A percentile compares a stretch with the other conserved stretches of the same genome.
phyloP scores from a whole-genome alignment of 306 rosid species.

The Mimosa bimucronata region DNA sequence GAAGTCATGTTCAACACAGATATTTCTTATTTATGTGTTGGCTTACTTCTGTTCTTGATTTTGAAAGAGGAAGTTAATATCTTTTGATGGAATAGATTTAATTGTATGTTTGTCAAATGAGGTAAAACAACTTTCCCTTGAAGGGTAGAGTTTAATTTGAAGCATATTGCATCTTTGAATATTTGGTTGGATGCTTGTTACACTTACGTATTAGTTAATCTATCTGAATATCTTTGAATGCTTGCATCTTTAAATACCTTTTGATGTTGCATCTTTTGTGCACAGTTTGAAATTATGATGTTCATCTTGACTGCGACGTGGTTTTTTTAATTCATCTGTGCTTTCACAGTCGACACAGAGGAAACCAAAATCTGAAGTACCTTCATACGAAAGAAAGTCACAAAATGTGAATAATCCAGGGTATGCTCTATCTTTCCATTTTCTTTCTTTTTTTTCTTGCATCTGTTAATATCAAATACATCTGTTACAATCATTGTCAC shows the following conservation, averaged over 20 bases:
- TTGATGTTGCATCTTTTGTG: constrained; percentile 25
- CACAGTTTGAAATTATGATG: constrained; percentile 20
- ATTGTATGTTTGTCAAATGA: not conserved
- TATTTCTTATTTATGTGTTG: not conserved
- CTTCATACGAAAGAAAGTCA: constrained; percentile 44
- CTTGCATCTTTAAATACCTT: no score
- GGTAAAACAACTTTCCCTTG: not conserved
- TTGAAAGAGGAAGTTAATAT: not conserved
- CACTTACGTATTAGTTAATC: not conserved
- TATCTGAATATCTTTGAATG: no score
- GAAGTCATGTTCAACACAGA: not conserved
- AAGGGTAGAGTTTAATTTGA: not conserved
- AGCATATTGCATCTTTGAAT: not conserved
- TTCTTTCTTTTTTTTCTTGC: constrained; percentile 26
- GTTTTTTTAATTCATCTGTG: constrained; percentile 36
- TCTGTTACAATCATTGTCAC: constrained; percentile 7
- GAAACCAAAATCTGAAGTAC: constrained; percentile 42
- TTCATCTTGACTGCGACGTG: constrained; percentile 21
- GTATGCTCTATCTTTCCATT: constrained; percentile 44
- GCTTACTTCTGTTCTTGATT: not conserved
- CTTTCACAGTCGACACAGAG: constrained; percentile 54
- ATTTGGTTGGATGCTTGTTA: constrained; percentile 4
- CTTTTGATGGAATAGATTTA: not conserved
- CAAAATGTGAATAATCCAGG: constrained; percentile 40
- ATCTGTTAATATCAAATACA: constrained; percentile 25